Percentiles rank a stretch among this genome's conserved stretches.
Conservation (phyloP, 208 protist genomes). For the Tetramitus jugosus region DNA sequence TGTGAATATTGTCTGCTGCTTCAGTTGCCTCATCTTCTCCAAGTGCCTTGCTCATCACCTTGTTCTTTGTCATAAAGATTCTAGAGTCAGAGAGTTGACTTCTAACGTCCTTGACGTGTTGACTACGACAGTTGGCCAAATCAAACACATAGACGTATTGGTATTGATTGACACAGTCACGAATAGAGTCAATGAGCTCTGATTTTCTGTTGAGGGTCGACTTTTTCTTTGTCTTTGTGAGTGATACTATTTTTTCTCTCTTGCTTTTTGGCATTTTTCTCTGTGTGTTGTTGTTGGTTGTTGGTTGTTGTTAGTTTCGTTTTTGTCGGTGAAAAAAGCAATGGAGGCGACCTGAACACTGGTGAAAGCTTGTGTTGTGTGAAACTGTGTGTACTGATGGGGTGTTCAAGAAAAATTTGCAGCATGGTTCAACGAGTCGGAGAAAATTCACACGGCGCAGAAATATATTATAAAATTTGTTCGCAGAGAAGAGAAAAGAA, state of each 20-base stretch:
- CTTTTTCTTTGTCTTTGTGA: conserved; percentile 38
- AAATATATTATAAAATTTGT: no score
- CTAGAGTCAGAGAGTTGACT: conserved; percentile 30
- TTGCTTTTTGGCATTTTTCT: conserved; percentile 16
- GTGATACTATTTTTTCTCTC: conserved; percentile 15
- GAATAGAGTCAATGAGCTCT: conserved; percentile 28
- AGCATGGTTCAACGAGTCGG: no score
- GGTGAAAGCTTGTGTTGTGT: no score
- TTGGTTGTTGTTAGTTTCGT: no score
- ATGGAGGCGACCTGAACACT: no score
- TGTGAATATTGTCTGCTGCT: conserved; percentile 31
- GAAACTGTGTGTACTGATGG: no score
- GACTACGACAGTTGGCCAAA: conserved; percentile 44
- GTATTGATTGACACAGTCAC: conserved; percentile 24
- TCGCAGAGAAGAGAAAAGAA: no score
- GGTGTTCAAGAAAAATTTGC: no score
- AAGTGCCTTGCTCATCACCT: conserved; percentile 43
- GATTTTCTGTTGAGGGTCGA: conserved; percentile 22
- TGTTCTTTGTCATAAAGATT: conserved; percentile 54
- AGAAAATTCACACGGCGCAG: no score
- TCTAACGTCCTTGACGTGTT: conserved; percentile 40
- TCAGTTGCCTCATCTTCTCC: conserved; percentile 38
- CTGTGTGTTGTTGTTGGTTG: background rate
- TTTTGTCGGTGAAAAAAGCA: no score
- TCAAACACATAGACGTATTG: conserved; percentile 30